Percentiles rank a stretch among this genome's conserved stretches.
Evolutionary conservation across 371 early-diverging fungal genomes (phyloP).

Genomic region (Capillidium heterosporum): DNA sequence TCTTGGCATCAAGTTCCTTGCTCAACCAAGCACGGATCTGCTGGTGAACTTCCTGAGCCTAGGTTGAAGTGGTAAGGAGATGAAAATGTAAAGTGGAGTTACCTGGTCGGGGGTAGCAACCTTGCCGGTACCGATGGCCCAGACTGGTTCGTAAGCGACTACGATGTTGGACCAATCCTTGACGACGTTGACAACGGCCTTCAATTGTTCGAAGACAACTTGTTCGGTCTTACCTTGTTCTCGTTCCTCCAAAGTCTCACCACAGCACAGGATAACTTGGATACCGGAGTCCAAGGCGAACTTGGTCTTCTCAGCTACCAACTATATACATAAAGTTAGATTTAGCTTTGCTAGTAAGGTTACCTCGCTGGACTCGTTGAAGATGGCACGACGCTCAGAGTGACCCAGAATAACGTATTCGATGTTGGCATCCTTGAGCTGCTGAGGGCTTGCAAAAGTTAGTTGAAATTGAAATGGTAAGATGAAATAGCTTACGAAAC

Average conservation of each 20-base stretch:
- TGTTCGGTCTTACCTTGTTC: conserved; percentile 69
- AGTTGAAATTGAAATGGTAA: conserved; percentile 1
- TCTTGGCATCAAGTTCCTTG: conserved; percentile 57
- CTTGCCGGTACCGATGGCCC: conserved; percentile 99
- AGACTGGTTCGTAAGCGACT: conserved; percentile 99
- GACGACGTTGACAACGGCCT: conserved; percentile 47
- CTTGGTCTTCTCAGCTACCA: conserved; percentile 74
- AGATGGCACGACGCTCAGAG: conserved; percentile 94
- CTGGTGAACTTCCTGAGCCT: conserved; percentile 91
- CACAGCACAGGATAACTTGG: conserved; percentile 92
- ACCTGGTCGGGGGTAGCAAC: conserved; percentile 88
- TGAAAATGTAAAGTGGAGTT: conserved; percentile 1
- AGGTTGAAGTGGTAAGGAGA: conserved; percentile 1
- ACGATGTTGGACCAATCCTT: conserved; percentile 84
- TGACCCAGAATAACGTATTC: conserved; percentile 97
- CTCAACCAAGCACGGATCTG: conserved; percentile 77
- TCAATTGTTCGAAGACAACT: conserved; percentile 80
- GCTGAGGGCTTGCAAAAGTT: conserved; percentile 32
- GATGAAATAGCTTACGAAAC: conserved; percentile 36
- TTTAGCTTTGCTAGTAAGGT: conserved; percentile 2
- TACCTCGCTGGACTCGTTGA: conserved; percentile 78
- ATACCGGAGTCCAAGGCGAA: conserved; percentile 76
- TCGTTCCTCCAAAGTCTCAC: conserved; percentile 92
- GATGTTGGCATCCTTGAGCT: conserved; percentile 89
- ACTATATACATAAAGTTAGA: conserved; percentile 11